Conservation (phyloP, 75 land plant species). For the Larix kaempferi region DNA sequence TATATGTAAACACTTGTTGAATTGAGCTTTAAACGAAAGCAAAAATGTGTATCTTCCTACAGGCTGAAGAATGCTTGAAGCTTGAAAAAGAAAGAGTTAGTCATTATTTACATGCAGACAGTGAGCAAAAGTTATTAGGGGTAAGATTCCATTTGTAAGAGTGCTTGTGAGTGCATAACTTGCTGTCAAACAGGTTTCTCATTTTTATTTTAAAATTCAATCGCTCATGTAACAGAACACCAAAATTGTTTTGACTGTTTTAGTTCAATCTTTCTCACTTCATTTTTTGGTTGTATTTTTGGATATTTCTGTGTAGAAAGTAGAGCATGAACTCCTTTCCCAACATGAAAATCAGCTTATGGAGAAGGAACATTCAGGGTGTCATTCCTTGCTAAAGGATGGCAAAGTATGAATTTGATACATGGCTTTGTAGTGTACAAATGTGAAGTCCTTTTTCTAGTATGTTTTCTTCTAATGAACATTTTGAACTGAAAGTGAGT, state of each 20-base stretch:
- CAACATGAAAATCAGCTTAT: conserved; percentile 66
- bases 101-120: conserved; percentile 72
- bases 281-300: background rate
- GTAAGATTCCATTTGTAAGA: conserved; percentile 18
- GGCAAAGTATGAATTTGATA: conserved; percentile 51
- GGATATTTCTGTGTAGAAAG: conserved; percentile 46
- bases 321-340: conserved; percentile 71
- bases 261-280: background rate
- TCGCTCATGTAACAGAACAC: background rate
- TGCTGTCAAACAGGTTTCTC: background rate
- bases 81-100: conserved; percentile 75
- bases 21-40: background rate
- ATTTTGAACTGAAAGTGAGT: background rate
- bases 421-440: background rate
- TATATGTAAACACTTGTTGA: background rate
- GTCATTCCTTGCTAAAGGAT: conserved; percentile 78
- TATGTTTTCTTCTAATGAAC: background rate
- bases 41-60: conserved; percentile 7
- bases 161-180: background rate
- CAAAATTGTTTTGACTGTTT: background rate
- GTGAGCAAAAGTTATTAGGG: conserved; percentile 74
- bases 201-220: too few species aligned
- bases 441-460: background rate
- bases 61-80: conserved; percentile 87
- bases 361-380: conserved; percentile 94